Conservation (phyloP, 1,139 yeast species). For the Ashbya aceris region DNA sequence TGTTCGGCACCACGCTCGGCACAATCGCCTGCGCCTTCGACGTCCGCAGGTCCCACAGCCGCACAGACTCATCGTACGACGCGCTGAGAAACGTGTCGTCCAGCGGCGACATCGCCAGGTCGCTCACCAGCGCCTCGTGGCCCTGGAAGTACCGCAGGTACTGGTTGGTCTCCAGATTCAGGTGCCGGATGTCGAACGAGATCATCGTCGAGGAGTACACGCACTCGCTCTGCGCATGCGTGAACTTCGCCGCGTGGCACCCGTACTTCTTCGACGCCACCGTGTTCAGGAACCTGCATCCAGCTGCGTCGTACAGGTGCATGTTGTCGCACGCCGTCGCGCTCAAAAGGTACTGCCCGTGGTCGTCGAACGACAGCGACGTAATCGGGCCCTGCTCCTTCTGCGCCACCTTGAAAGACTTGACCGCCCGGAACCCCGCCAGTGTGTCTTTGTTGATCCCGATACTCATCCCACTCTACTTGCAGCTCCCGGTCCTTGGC, state of each 20-base stretch:
- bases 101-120: slow-evolving; percentile 66
- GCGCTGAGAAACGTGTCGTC: slow-evolving; percentile 61
- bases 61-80: slow-evolving; percentile 68
- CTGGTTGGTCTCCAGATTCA: slow-evolving; percentile 69
- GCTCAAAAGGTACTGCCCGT: slow-evolving; percentile 71
- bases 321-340: slow-evolving; percentile 77
- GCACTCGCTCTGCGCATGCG: slow-evolving; percentile 66
- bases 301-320: slow-evolving; percentile 67
- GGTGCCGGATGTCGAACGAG: slow-evolving; percentile 64
- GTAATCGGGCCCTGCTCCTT: slow-evolving; percentile 54
- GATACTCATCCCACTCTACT: slow-evolving; percentile 15
- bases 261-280: slow-evolving; percentile 87
- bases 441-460: slow-evolving; percentile 38
- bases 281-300: slow-evolving; percentile 56
- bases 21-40: slow-evolving; percentile 55
- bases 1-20: slow-evolving; percentile 46
- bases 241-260: slow-evolving; percentile 75
- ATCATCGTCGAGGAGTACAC: slow-evolving; percentile 76
- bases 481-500: too few relatives aligned
- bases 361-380: slow-evolving; percentile 75
- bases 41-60: slow-evolving; percentile 77
- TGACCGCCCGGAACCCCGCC: slow-evolving; percentile 41
- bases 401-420: slow-evolving; percentile 45
- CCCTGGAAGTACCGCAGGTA: slow-evolving; percentile 82
- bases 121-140: slow-evolving; percentile 66